Conservation (phyloP, 2,329 filamentous ascomycete genomes). For the Neonectria coccinea region DNA sequence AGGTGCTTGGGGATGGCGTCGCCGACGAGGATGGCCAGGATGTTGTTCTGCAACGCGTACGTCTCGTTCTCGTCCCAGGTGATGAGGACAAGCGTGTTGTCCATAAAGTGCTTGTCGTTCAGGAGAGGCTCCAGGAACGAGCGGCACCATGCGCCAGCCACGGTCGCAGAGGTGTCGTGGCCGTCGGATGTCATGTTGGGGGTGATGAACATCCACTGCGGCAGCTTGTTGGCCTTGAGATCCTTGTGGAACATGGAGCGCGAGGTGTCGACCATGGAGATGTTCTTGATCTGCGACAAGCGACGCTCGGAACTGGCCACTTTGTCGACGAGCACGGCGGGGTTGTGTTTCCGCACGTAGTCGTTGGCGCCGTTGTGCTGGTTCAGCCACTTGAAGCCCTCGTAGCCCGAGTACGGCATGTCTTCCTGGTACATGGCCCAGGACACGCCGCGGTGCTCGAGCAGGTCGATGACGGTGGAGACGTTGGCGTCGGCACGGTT, state of each 20-base stretch:
- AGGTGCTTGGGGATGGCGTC: conserved; percentile 76
- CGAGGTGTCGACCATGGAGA: conserved; percentile 59
- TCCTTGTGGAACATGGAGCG: conserved; percentile 73
- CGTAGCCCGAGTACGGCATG: conserved; percentile 79
- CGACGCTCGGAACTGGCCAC: conserved; percentile 70
- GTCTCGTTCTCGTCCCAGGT: conserved; percentile 85
- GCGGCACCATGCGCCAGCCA: conserved; percentile 75
- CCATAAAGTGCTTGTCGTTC: conserved; percentile 76
- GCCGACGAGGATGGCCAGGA: conserved; percentile 79
- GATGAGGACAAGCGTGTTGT: conserved; percentile 79
- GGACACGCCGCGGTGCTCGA: conserved; percentile 72
- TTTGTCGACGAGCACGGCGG: conserved; percentile 73
- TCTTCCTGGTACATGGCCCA: conserved; percentile 84
- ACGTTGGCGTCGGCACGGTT: conserved; percentile 69
- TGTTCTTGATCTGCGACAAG: conserved; percentile 78
- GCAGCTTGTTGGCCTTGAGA: conserved; percentile 70
- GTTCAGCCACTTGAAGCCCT: conserved; percentile 73
- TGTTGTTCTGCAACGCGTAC: conserved; percentile 74
- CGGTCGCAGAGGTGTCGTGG: conserved; percentile 78
- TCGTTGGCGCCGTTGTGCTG: conserved; percentile 74
- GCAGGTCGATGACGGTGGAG: conserved; percentile 75
- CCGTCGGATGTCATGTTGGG: conserved; percentile 83
- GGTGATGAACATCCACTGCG: conserved; percentile 79
- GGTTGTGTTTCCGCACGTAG: conserved; percentile 88
- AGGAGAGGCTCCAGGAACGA: conserved; percentile 78